Conservation (phyloP, 73 alveolate species). For the Paramecium sexaurelia region DNA sequence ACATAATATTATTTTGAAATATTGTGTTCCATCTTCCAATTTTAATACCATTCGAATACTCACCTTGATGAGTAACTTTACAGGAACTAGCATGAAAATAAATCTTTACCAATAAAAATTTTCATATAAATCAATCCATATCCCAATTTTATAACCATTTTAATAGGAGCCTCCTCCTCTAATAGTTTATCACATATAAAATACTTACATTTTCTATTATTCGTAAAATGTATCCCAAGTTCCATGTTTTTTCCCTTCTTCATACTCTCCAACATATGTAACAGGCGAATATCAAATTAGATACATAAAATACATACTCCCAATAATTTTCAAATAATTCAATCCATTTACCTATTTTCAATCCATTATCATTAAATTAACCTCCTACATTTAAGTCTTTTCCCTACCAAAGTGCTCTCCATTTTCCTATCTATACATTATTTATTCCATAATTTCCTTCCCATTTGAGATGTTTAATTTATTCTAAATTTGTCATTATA, state of each 20-base stretch:
- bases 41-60: neutral
- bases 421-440: neutral
- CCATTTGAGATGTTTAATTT: neutral
- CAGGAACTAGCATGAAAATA: neutral
- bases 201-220: neutral
- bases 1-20: neutral
- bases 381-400: neutral
- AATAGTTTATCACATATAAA: neutral
- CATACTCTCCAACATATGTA: neutral
- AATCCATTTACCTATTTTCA: neutral
- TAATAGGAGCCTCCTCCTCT: neutral
- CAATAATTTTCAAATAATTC: neutral
- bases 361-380: neutral
- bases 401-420: neutral
- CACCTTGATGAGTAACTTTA: neutral
- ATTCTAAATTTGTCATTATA: neutral
- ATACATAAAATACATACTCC: neutral
- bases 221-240: neutral
- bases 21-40: neutral
- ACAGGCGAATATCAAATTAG: neutral
- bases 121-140: neutral
- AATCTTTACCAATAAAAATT: neutral
- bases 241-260: neutral
- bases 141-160: neutral
- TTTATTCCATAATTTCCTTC: neutral